Evolutionary conservation across 2,329 filamentous ascomycete species (phyloP), one percentile per base, ranked within the genome.

Genomic region (Sarocladium brachiariae): DNA sequence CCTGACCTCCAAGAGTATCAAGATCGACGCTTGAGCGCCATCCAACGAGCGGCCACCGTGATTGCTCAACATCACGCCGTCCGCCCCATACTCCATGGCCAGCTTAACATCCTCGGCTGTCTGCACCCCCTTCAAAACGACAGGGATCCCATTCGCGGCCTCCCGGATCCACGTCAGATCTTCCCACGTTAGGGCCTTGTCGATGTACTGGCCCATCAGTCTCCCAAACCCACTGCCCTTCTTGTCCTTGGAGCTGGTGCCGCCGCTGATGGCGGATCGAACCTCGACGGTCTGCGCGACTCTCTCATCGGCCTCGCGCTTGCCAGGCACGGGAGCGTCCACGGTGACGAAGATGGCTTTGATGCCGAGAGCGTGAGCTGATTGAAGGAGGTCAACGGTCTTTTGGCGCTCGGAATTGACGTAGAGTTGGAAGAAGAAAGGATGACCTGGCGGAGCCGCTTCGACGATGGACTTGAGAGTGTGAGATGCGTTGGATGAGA

Each of bases 91-190:
- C 39, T 73, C 62, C 50, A 74, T 69, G 0, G 78, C 77, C 33
- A 69, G 57, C 13, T 68, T 68, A 0, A 78, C 78, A 57, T 83
- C 78, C 24, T 75, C 75, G 0, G 76, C 76, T 18, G 68, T 73
- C 66, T 80, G 78, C 2, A 81, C 70, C 0, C 78, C 78, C 59
- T 81, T 81, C 24, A 81, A 54, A 49, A 80, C 72, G n/a, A 81
- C 67, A 0, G 76, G 76, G 6, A 79, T 65, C 16, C 70, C 57
- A 24, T 68, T 62, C 2, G 62, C 62, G 10, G 72, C 66, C 50
- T 68, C 57, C 34, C 70, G 65, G 3, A 81, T 70, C 77, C 78
- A 82, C 18, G 63, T 61, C 8, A 82, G 59, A 56, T 81, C 77
- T 2, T 60, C 65, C 79, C 76, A 80, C 2, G 64, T 69, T 6